phyloP scores from a whole-genome alignment of 2,329 filamentous ascomycete genomes.

The Hypocrella siamensis region DNA sequence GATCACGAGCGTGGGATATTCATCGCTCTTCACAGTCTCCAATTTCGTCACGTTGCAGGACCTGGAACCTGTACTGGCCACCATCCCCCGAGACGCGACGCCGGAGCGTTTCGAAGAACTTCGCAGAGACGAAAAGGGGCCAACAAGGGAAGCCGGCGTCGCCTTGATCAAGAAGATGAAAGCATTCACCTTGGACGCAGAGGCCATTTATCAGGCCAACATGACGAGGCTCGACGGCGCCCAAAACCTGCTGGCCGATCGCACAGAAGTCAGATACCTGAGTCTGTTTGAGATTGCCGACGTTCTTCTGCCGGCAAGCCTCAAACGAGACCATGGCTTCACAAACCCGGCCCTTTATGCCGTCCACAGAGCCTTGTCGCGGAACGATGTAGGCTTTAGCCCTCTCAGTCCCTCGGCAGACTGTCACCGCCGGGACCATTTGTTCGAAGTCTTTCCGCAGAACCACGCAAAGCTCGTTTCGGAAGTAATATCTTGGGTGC shows the following conservation, averaged over 20 bases:
- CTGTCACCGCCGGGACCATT: conserved; percentile 30
- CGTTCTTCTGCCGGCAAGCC: conserved; percentile 20
- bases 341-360: conserved; percentile 45
- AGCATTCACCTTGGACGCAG: conserved; percentile 25
- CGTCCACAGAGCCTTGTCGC: conserved; percentile 47
- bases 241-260: conserved; percentile 21
- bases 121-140: conserved; percentile 21
- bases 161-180: conserved; percentile 30
- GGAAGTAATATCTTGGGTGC: conserved; percentile 16
- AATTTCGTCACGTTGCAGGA: conserved; percentile 26
- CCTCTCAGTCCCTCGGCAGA: conserved; percentile 30
- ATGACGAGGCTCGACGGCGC: conserved; percentile 32
- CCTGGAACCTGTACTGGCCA: conserved; percentile 20
- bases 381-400: conserved; percentile 44
- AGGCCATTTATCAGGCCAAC: conserved; percentile 29
- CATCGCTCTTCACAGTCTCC: conserved; percentile 32
- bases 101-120: conserved; percentile 16
- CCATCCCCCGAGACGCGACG: conserved; percentile 12
- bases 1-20: conserved; percentile 23
- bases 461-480: conserved; percentile 13
- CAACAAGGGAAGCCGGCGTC: conserved; percentile 25
- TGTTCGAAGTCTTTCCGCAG: conserved; percentile 41
- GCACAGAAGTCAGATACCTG: conserved; percentile 24
- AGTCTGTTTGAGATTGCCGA: conserved; percentile 35
- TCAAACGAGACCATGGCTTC: conserved; percentile 21